A percentile compares a stretch with the other conserved stretches of the same genome.
Conservation (phyloP, 2,329 filamentous ascomycete species). For the Tolypocladium capitatum region DNA sequence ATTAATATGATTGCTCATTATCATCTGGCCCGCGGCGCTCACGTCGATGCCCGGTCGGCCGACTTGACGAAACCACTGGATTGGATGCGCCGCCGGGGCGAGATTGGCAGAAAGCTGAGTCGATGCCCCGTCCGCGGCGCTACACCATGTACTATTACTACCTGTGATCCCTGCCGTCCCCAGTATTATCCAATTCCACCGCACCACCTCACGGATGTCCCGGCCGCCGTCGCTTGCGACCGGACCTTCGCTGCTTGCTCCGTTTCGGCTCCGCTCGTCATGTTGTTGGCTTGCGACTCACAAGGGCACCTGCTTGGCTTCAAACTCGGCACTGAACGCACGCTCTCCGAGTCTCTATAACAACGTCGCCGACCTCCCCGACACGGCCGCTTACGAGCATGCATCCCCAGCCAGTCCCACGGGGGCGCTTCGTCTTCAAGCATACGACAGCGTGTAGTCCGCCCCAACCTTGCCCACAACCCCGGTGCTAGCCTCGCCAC, state of each 20-base stretch:
- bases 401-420: neutral
- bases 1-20: too few relatives aligned
- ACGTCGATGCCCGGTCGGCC: too few relatives aligned
- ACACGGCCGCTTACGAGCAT: neutral
- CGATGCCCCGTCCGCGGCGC: neutral
- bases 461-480: conserved; percentile 51
- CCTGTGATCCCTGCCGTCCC: neutral
- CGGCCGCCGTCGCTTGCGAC: neutral
- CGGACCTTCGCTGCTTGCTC: neutral
- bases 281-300: neutral
- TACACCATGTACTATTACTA: neutral
- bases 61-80: too few relatives aligned
- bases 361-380: neutral
- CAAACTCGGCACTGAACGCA: neutral
- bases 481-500: conserved; percentile 49
- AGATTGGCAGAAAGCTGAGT: too few relatives aligned
- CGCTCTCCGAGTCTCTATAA: neutral
- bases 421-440: conserved; percentile 12
- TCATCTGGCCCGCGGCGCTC: too few relatives aligned
- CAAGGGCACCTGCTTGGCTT: neutral
- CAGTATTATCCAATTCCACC: neutral
- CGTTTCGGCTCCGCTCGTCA: neutral
- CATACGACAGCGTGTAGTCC: conserved; percentile 59
- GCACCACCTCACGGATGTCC: neutral
- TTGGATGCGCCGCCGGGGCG: too few relatives aligned